Evolutionary conservation across 78 protist species (phyloP).

Genomic region (Planoprotostelium fungivorum): DNA sequence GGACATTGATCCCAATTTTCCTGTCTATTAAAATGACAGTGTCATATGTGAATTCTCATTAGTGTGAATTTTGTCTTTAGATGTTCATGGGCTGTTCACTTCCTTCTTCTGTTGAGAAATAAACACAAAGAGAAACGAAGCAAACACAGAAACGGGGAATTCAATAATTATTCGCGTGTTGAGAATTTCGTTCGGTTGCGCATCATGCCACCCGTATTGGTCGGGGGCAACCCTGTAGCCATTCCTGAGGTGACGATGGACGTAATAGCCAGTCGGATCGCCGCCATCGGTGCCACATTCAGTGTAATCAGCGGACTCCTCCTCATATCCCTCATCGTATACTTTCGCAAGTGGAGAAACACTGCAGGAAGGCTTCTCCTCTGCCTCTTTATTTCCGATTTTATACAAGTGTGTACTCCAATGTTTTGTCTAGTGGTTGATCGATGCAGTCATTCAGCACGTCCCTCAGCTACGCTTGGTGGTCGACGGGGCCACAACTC

Average conservation of each 20-base stretch:
- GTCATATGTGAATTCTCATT: too few species aligned
- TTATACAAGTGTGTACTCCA: not conserved
- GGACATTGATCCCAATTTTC: conserved; percentile 26
- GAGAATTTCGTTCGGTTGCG: too few species aligned
- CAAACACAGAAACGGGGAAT: too few species aligned
- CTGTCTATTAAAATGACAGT: conserved; percentile 35
- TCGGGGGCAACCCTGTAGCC: too few species aligned
- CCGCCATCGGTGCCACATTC: not conserved
- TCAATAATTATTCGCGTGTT: too few species aligned
- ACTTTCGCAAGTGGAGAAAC: not conserved
- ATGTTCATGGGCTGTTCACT: too few species aligned
- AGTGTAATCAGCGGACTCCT: not conserved
- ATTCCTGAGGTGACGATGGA: not conserved
- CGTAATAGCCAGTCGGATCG: not conserved
- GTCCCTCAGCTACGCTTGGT: not conserved
- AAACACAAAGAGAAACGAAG: too few species aligned
- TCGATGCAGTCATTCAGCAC: not conserved
- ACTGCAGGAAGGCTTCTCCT: not conserved
- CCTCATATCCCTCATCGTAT: not conserved
- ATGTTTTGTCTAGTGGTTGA: not conserved
- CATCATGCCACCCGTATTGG: too few species aligned
- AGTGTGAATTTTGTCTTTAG: too few species aligned
- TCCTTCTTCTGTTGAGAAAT: too few species aligned
- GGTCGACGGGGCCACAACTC: not conserved
- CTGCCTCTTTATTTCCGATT: not conserved